Evolutionary conservation across 192 early-diverging fungal species (phyloP).

Genomic region (Dissophora ornata): DNA sequence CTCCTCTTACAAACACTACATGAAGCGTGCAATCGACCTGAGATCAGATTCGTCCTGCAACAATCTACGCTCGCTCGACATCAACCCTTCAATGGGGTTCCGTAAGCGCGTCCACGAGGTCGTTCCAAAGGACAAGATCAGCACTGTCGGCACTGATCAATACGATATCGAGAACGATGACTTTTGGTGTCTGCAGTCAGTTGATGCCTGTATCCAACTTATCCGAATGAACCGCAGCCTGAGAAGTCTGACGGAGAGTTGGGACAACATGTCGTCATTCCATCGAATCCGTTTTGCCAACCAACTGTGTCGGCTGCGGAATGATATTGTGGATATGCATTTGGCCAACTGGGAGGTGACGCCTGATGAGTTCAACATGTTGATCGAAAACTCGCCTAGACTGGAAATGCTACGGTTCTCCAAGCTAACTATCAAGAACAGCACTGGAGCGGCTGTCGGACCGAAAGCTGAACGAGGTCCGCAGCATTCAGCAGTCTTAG

Average conservation of each 20-base stretch:
- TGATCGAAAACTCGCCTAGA: slow-evolving; percentile 15
- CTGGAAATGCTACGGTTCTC: slow-evolving; percentile 20
- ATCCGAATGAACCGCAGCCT: slow-evolving; percentile 21
- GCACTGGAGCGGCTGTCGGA: slow-evolving; percentile 4
- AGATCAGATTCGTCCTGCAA: not conserved
- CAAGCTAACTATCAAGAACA: slow-evolving; percentile 19
- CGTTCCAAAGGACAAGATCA: slow-evolving; percentile 13
- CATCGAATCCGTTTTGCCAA: slow-evolving; percentile 31
- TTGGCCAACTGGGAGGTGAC: slow-evolving; percentile 33
- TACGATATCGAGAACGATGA: slow-evolving; percentile 30
- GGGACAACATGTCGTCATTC: slow-evolving; percentile 36
- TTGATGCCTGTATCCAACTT: slow-evolving; percentile 34
- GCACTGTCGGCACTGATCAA: slow-evolving; percentile 10
- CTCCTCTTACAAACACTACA: not conserved
- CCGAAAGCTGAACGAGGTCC: not conserved
- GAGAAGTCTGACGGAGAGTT: slow-evolving; percentile 23
- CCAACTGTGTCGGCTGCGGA: slow-evolving; percentile 8
- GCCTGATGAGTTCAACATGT: slow-evolving; percentile 12
- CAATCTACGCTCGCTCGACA: slow-evolving; percentile 33
- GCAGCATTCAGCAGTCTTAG: not conserved
- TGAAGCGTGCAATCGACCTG: not conserved
- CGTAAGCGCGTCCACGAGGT: slow-evolving; percentile 25
- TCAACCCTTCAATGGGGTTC: slow-evolving; percentile 30
- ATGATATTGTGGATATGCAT: slow-evolving; percentile 9
- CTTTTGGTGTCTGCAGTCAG: slow-evolving; percentile 39